Conservation (phyloP, 768 basidiomycete species). For the Kwoniella heveanensis region DNA sequence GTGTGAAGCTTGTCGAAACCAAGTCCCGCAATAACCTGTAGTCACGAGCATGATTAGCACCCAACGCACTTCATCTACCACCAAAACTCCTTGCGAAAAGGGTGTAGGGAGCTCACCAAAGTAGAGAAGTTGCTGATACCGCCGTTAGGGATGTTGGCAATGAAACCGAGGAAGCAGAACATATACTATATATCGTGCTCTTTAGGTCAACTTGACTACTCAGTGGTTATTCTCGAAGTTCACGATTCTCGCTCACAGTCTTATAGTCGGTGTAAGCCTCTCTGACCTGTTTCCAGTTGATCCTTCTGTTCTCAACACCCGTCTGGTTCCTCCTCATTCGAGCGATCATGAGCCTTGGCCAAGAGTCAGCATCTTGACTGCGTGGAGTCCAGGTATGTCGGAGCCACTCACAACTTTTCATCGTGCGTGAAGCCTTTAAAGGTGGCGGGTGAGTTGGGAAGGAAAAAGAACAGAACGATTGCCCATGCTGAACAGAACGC, state of each 20-base stretch:
- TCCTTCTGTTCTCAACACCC: slow-evolving; percentile 52
- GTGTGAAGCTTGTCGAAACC: slow-evolving; percentile 53
- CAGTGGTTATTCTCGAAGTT: too few relatives aligned
- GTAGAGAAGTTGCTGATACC: slow-evolving; percentile 50
- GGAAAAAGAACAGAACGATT: slow-evolving; percentile 43
- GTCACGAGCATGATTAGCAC: slow-evolving; percentile 6
- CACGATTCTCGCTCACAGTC: slow-evolving; percentile 16
- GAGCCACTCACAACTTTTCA: slow-evolving; percentile 41
- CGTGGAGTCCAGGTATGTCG: too few relatives aligned
- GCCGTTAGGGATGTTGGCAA: slow-evolving; percentile 53
- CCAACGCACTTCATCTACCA: too few relatives aligned
- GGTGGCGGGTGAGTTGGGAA: slow-evolving; percentile 55
- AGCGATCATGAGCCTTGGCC: slow-evolving; percentile 48
- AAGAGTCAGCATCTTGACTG: not conserved
- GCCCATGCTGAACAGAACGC: slow-evolving; percentile 52
- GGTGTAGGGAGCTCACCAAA: slow-evolving; percentile 5
- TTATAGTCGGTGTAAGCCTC: slow-evolving; percentile 54
- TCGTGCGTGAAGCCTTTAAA: slow-evolving; percentile 52
- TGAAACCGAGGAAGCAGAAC: slow-evolving; percentile 53
- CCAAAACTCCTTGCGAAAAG: too few relatives aligned
- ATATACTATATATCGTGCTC: slow-evolving; percentile 27
- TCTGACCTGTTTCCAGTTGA: slow-evolving; percentile 52
- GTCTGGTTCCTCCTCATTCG: slow-evolving; percentile 55
- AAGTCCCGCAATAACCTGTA: slow-evolving; percentile 48
- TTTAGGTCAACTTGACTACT: too few relatives aligned